These are phyloP conservation scores for Salix udensis DNA, from an alignment of 345 rosid genomes.

Conservation along the genomic window DNA sequence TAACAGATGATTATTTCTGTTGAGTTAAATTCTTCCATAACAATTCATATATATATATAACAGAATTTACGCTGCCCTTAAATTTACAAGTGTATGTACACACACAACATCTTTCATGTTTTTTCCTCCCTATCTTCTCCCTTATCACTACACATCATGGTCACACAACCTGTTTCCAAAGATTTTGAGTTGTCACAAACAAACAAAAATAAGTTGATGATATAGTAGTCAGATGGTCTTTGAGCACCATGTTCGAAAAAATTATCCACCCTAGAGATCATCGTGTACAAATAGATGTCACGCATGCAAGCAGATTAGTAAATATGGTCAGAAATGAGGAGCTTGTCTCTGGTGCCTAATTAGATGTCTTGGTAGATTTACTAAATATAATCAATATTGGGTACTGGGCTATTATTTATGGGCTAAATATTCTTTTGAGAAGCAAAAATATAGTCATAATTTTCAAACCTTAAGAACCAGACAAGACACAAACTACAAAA, in stretches of 20 bases:
- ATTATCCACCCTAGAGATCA: not conserved
- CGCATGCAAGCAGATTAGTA: not conserved
- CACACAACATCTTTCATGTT: not conserved
- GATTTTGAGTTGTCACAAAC: not conserved
- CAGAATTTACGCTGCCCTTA: not conserved
- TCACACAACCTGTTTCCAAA: not conserved
- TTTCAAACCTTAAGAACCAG: not conserved
- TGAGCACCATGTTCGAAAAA: not conserved
- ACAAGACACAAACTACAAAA: not conserved
- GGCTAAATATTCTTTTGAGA: not conserved
- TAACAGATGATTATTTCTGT: not conserved
- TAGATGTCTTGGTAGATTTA: not conserved
- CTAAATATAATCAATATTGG: not conserved
- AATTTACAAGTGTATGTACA: not conserved
- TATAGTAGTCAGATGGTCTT: not conserved
- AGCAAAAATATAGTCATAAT: not conserved
- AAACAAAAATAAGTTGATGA: not conserved
- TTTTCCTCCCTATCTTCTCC: not conserved
- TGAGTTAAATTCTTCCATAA: not conserved
- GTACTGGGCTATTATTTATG: not conserved
- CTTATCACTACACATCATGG: not conserved
- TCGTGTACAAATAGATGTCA: not conserved
- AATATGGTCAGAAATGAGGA: not conserved
- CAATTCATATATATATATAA: too few species aligned
- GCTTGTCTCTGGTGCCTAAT: not conserved